A percentile compares a stretch with the other conserved stretches of the same genome.
Conservation (phyloP, 2,329 filamentous ascomycete species). For the Penicillium frequentans region DNA sequence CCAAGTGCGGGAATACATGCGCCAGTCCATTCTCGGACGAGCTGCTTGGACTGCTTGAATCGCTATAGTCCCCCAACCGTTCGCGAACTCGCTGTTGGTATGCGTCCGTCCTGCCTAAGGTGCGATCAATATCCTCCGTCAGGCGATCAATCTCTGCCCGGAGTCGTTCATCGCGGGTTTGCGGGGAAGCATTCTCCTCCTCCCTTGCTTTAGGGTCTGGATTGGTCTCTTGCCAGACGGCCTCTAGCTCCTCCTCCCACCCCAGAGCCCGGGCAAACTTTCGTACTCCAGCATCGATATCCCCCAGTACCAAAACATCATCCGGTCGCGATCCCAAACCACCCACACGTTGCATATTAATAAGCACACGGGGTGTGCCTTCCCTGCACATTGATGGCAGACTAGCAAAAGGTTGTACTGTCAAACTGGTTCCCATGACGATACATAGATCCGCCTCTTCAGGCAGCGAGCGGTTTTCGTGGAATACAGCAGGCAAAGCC, state of each 20-base stretch:
- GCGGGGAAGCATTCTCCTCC: constrained; percentile 36
- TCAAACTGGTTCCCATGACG: constrained; percentile 84
- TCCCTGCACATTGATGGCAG: constrained; percentile 66
- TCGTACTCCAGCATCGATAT: constrained; percentile 80
- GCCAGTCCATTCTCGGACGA: constrained; percentile 22
- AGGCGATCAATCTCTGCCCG: constrained; percentile 60
- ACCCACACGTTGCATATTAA: constrained; percentile 85
- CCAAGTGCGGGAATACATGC: constrained; percentile 41
- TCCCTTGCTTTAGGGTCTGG: constrained; percentile 59
- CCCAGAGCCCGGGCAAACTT: constrained; percentile 77
- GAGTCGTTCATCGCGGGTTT: constrained; percentile 56
- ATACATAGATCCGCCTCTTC: constrained; percentile 73
- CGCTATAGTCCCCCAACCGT: constrained; percentile 2
- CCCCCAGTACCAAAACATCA: constrained; percentile 79
- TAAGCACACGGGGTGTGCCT: constrained; percentile 72
- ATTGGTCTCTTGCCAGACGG: constrained; percentile 68
- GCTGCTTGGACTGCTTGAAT: neutral
- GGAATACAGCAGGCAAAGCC: constrained; percentile 65
- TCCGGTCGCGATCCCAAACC: constrained; percentile 73
- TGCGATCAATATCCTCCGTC: constrained; percentile 59
- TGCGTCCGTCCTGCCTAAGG: constrained; percentile 49
- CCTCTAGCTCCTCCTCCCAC: constrained; percentile 82
- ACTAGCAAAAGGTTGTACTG: constrained; percentile 84
- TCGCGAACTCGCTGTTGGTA: constrained; percentile 44
- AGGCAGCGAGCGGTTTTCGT: constrained; percentile 56